Conservation (phyloP, 805 yeast genomes). For the Metschnikowia amazonensis region DNA sequence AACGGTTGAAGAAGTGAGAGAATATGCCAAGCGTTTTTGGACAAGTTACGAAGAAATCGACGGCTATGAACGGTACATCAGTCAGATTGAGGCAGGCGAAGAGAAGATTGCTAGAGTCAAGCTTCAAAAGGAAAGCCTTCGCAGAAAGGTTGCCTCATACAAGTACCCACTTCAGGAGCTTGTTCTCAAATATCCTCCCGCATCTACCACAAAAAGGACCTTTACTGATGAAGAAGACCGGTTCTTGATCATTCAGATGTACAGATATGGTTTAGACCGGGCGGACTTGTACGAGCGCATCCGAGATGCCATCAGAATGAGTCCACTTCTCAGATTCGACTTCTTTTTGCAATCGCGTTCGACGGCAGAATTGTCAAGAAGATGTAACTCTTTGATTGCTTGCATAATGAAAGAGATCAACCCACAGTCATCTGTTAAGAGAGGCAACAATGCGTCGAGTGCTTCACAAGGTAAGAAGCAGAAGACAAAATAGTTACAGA, state of each 20-base stretch:
- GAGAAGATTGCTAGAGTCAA: constrained; percentile 64
- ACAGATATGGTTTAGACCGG: constrained; percentile 75
- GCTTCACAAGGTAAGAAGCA: not conserved
- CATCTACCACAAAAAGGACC: constrained; percentile 55
- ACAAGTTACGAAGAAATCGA: constrained; percentile 70
- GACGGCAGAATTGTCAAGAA: constrained; percentile 70
- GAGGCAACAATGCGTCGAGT: not conserved
- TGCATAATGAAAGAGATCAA: constrained; percentile 64
- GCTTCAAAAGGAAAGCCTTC: constrained; percentile 73
- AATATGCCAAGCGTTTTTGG: constrained; percentile 84
- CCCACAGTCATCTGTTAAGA: constrained; percentile 10
- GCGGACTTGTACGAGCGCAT: constrained; percentile 76
- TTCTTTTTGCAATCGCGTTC: constrained; percentile 82
- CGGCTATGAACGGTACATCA: constrained; percentile 78
- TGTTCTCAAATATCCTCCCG: constrained; percentile 66
- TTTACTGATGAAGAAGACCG: constrained; percentile 90
- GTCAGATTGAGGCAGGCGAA: constrained; percentile 85
- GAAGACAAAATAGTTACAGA: constrained; percentile 2
- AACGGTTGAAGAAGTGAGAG: constrained; percentile 70
- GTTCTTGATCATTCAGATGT: constrained; percentile 74
- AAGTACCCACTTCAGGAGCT: constrained; percentile 78
- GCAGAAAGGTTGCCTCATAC: constrained; percentile 68
- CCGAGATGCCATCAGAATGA: constrained; percentile 66
- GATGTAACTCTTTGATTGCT: constrained; percentile 74
- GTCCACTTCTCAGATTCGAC: constrained; percentile 81